Evolutionary conservation across 306 rosid genomes (phyloP), one percentile per base, ranked within the genome.

Genomic region (Lagenaria siceraria): DNA sequence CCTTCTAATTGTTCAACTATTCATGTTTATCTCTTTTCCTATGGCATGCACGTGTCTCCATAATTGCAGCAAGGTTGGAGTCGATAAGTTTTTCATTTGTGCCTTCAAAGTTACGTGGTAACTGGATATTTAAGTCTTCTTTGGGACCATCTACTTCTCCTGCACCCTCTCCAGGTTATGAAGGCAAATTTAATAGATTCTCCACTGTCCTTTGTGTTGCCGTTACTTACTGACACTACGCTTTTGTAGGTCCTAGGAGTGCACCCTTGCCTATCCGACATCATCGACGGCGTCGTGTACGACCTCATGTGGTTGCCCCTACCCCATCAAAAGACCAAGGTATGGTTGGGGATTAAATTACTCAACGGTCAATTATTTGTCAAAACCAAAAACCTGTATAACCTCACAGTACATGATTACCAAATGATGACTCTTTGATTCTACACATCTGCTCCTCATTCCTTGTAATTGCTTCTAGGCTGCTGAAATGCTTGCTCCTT

Each of bases 241-340:
- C 79, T 74, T 52, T 86, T 69, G 58, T 91, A 90, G 97, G 87
- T 82, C 84, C 82, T 59, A 78, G 65, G 3, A 73, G 29, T 79
- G 53, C 80, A 75, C 86, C 81, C 60, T 63, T 82, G 27, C 85
- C 82, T 43, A 70, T 38, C 36, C 85, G 19, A 60, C 91, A 25
- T 43, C 88, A 69, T 80, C 90, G 68, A 65, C 92, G 35, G 49
- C 83, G 35, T 14, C 61, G 17, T 77, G 29, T 2, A 48, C 82
- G 80, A 52, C 85, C 92, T 77, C 83, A 24, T 84, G 77, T 80
- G 46, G 55, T 68, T 70, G 88, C 96, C 78, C 91, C 93, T 25
- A 78, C 91, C 54, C 96, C 95, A 54, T 84, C 90, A 69, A 86
- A 84, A 77, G 85, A 78, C 74, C 89, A 84, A 87, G 97, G 98